Conservation (phyloP, 352 stramenopile genomes). For the Thalassiosira livingstoniorum region DNA sequence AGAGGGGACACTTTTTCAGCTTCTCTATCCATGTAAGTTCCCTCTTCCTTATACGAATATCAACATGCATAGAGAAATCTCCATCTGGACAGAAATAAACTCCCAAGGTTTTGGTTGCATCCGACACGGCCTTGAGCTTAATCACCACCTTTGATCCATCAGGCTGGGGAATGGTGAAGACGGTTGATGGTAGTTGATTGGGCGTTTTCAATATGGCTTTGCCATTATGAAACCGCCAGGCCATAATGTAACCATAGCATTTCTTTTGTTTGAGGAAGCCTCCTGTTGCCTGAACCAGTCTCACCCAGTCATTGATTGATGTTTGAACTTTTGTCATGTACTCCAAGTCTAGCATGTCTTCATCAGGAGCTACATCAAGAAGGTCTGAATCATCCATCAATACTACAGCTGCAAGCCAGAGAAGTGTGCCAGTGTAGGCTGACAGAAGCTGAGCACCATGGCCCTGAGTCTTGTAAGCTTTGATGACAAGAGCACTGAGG, state of each 20-base stretch:
- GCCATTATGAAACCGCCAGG: background rate
- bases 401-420: slow-evolving; percentile 12
- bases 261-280: slow-evolving; percentile 16
- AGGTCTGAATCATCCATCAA: slow-evolving; percentile 23
- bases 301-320: background rate
- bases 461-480: background rate
- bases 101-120: slow-evolving; percentile 2
- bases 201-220: background rate
- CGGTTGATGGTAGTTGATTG: no score
- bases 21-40: slow-evolving; percentile 4
- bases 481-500: slow-evolving; percentile 15
- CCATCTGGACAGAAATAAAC: background rate
- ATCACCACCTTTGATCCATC: background rate
- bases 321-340: slow-evolving; percentile 8
- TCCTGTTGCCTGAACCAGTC: background rate
- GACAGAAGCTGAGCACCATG: slow-evolving; percentile 3
- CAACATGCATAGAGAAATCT: background rate
- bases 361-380: background rate
- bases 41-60: background rate
- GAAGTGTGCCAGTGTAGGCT: background rate
- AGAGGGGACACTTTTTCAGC: no score
- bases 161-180: background rate
- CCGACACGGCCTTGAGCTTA: background rate
- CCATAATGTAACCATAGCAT: slow-evolving; percentile 24
- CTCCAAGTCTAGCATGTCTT: background rate